A percentile compares a stretch with the other conserved stretches of the same genome.
Conservation (phyloP, 768 basidiomycete species). For the Rhizopogon roseolus region DNA sequence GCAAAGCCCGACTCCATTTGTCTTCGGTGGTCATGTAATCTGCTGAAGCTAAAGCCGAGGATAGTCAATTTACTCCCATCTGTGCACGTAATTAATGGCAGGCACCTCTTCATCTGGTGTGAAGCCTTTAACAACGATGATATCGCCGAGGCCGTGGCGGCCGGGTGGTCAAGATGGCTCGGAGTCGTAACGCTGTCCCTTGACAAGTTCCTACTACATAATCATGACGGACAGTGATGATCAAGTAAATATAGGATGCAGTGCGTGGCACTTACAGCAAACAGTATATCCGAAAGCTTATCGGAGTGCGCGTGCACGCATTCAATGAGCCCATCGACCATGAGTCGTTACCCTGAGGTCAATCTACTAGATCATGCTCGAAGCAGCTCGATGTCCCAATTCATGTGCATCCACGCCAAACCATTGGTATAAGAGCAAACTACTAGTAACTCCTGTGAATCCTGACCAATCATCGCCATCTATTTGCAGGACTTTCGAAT, state of each 20-base stretch:
- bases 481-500: too few species aligned
- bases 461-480: too few species aligned
- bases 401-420: too few species aligned
- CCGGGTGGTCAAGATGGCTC: slow-evolving; percentile 6
- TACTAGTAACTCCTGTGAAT: too few species aligned
- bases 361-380: background rate
- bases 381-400: too few species aligned
- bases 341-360: slow-evolving; percentile 1
- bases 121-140: slow-evolving; percentile 5
- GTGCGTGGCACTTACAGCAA: background rate
- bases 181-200: slow-evolving; percentile 1
- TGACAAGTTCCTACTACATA: slow-evolving; percentile 3
- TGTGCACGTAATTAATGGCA: slow-evolving; percentile 1
- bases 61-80: slow-evolving; percentile 4
- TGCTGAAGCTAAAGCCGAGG: background rate
- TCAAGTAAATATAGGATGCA: too few species aligned
- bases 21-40: background rate
- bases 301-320: slow-evolving; percentile 1
- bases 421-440: too few species aligned
- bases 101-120: slow-evolving; percentile 3
- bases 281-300: background rate
- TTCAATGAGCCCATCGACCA: slow-evolving; percentile 3
- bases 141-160: slow-evolving; percentile 5
- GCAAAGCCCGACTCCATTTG: too few species aligned
- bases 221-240: background rate